These are phyloP conservation scores for Penicillium sp. DNA, from an alignment of 2,329 filamentous ascomycete species.

Conservation along the genomic window DNA sequence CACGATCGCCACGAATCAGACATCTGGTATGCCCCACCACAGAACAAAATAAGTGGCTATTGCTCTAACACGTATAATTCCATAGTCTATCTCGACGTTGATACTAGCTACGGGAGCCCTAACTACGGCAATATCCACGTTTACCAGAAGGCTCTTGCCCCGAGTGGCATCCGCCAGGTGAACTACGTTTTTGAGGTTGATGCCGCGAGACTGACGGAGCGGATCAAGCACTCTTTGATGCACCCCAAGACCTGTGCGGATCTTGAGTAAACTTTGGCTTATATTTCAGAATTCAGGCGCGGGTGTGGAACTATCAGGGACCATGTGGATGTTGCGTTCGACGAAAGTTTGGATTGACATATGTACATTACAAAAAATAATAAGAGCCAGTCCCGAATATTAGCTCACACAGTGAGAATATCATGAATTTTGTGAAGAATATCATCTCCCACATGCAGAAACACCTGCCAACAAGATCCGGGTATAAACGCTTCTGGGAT, in stretches of 20 bases:
- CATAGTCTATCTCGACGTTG: slow-evolving; percentile 47
- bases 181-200: slow-evolving; percentile 46
- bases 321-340: too few species aligned
- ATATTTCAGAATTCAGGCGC: not conserved
- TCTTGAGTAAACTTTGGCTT: not conserved
- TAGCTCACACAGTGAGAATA: too few species aligned
- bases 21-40: slow-evolving; percentile 27
- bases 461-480: not conserved
- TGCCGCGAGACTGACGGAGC: slow-evolving; percentile 34
- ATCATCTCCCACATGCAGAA: too few species aligned
- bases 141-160: slow-evolving; percentile 44
- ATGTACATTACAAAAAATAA: not conserved
- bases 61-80: slow-evolving; percentile 3
- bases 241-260: slow-evolving; percentile 23
- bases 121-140: slow-evolving; percentile 48
- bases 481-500: not conserved
- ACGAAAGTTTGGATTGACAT: not conserved
- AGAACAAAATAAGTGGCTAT: not conserved
- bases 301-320: not conserved
- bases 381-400: not conserved
- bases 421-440: too few species aligned
- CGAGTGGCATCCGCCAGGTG: slow-evolving; percentile 38
- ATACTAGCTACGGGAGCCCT: slow-evolving; percentile 43
- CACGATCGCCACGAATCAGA: slow-evolving; percentile 40
- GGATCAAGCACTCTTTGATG: slow-evolving; percentile 41